phyloP scores from a whole-genome alignment of 805 yeast species.

The Starmerella floris region DNA sequence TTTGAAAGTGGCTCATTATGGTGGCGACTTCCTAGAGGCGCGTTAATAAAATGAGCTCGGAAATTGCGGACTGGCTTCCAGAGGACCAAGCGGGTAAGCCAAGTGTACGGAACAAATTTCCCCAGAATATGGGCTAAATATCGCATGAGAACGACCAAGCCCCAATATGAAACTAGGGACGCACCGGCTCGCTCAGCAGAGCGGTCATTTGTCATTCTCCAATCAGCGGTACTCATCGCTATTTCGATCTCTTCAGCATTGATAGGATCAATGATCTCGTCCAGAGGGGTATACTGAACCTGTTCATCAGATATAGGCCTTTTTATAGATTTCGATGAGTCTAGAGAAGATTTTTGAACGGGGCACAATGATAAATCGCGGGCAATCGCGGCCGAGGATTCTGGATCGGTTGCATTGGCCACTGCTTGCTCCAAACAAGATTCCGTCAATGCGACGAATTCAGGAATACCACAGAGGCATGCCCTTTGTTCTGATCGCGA shows the following conservation, averaged over 20 bases:
- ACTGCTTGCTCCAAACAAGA: slow-evolving; percentile 11
- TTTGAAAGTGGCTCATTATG: slow-evolving; percentile 7
- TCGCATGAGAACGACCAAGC: slow-evolving; percentile 1
- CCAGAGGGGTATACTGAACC: background rate
- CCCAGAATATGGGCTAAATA: background rate
- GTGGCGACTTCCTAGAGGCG: slow-evolving; percentile 4
- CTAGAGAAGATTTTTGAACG: background rate
- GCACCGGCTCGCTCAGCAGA: slow-evolving; percentile 10
- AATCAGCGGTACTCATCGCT: slow-evolving; percentile 12
- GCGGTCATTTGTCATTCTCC: slow-evolving; percentile 11
- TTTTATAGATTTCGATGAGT: background rate
- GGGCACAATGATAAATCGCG: slow-evolving; percentile 6
- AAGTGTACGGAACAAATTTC: background rate
- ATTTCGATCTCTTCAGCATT: slow-evolving; percentile 2
- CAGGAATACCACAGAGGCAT: slow-evolving; percentile 12
- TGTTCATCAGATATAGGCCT: background rate
- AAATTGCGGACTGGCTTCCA: background rate
- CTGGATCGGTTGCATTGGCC: slow-evolving; percentile 9
- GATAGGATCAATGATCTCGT: slow-evolving; percentile 7
- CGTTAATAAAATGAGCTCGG: slow-evolving; percentile 7
- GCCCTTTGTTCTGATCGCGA: background rate
- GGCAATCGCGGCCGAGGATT: slow-evolving; percentile 2
- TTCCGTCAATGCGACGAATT: slow-evolving; percentile 9
- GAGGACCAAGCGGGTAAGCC: background rate
- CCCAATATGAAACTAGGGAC: slow-evolving; percentile 12